Evolutionary conservation across 352 stramenopile species (phyloP), one percentile per base, ranked within the genome.

Genomic region (Blastocystis sp.): DNA sequence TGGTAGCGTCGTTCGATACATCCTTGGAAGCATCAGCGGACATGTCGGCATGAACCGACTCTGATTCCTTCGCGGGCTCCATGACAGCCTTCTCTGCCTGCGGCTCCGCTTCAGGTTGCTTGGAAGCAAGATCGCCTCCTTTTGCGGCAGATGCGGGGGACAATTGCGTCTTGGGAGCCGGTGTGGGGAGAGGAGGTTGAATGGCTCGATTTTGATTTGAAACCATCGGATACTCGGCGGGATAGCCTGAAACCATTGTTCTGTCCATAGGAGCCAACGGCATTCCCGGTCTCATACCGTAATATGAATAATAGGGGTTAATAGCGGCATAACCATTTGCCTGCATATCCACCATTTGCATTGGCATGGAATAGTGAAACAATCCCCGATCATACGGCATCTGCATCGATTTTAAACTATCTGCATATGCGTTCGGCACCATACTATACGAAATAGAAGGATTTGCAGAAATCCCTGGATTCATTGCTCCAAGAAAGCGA

Each of bases 371-470:
- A 46, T 81, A 81, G 51, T 27, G 21, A 44, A 49, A 81, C 32
- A 81, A n/a, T 34, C 48, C 48, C n/a, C 69, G 42, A 21, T 81
- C 69, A 29, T 65, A 81, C 14, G 69, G 46, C n/a, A 64, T 81
- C 14, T 27, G 44, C 46, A 81, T 81, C 3, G 18, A 63, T 64
- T 57, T 81, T 24, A 81, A 63, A 40, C 46, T 21, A 81, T 81
- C 69, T 18, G 40, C 69, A 44, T 64, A 81, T n/a, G 53, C 29
- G 63, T 81, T 81, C 63, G 69, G 40, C 61, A 81, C 69, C 69
- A 81, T 81, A 44, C 21, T 64, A 61, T 81, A 81, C 40, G 69
- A 27, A 11, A 81, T 44, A 27, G 40, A 9, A 9, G 69, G 1
- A 44, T 59, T 46, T 8, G 49, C 27, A n/a, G 53, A 46, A 40